phyloP scores from a whole-genome alignment of 768 basidiomycete species.

The Rhizopogon vesiculosus region DNA sequence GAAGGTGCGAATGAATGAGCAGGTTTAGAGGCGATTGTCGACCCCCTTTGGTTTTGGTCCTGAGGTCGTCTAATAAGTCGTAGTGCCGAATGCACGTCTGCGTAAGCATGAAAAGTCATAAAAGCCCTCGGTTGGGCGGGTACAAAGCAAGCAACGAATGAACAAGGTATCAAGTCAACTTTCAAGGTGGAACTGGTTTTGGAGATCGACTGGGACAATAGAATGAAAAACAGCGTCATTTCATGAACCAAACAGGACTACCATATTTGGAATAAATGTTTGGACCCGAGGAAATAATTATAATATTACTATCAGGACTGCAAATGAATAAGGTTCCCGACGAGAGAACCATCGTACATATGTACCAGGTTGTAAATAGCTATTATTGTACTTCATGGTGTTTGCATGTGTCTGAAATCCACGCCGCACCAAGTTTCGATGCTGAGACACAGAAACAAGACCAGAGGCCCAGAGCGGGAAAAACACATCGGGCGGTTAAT shows the following conservation, averaged over 20 bases:
- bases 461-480: neutral
- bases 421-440: neutral
- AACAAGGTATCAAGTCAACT: neutral
- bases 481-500: neutral
- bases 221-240: neutral
- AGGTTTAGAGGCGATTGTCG: constrained; percentile 53
- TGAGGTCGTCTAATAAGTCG: constrained; percentile 20
- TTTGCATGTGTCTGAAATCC: too few relatives aligned
- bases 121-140: constrained; percentile 9
- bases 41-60: constrained; percentile 28
- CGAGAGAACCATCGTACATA: too few relatives aligned
- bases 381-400: too few relatives aligned
- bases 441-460: neutral
- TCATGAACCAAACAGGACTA: constrained; percentile 3
- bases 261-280: constrained; percentile 2
- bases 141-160: neutral
- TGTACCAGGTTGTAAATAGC: too few relatives aligned
- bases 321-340: too few relatives aligned
- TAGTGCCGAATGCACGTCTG: constrained; percentile 14
- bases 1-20: constrained; percentile 24
- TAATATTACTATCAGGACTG: too few relatives aligned
- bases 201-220: neutral
- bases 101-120: constrained; percentile 5
- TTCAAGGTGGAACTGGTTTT: neutral
- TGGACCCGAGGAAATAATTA: too few relatives aligned